These are phyloP conservation scores for Naganishia onofrii DNA, from an alignment of 768 basidiomycete species.

Conservation along the genomic window DNA sequence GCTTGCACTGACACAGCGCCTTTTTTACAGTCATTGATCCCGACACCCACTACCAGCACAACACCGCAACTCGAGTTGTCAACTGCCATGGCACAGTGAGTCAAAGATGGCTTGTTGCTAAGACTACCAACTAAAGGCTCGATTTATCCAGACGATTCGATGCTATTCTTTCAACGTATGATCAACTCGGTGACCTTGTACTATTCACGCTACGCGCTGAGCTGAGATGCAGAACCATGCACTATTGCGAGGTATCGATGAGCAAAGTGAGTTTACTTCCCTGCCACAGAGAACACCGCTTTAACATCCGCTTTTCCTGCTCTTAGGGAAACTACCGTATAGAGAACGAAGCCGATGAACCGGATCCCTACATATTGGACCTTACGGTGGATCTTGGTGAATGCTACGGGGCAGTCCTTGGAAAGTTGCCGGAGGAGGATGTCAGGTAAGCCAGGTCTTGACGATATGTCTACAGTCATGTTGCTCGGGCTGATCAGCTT, in stretches of 20 bases:
- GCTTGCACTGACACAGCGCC: background rate
- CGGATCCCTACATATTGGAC: conserved; percentile 82
- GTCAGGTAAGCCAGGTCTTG: conserved; percentile 60
- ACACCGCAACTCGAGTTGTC: conserved; percentile 57
- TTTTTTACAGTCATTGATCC: background rate
- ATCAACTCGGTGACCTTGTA: conserved; percentile 80
- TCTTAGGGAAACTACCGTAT: conserved; percentile 77
- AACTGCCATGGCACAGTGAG: conserved; percentile 82
- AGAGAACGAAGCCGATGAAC: conserved; percentile 80
- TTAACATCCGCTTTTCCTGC: background rate
- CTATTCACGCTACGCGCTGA: conserved; percentile 84
- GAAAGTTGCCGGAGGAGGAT: conserved; percentile 64
- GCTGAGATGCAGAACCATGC: conserved; percentile 75
- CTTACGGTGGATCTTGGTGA: conserved; percentile 75
- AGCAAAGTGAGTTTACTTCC: conserved; percentile 60
- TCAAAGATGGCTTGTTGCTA: conserved; percentile 17
- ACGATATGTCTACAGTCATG: background rate
- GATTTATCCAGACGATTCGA: conserved; percentile 70
- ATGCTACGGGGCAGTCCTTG: conserved; percentile 68
- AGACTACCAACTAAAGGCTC: background rate
- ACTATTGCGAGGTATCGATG: conserved; percentile 76
- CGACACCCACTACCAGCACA: background rate
- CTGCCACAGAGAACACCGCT: background rate
- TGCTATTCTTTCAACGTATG: conserved; percentile 82
- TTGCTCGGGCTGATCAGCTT: conserved; percentile 27